Conservation (phyloP, 1,284 basidiomycete species). For the Singerocomus inundabilis region DNA sequence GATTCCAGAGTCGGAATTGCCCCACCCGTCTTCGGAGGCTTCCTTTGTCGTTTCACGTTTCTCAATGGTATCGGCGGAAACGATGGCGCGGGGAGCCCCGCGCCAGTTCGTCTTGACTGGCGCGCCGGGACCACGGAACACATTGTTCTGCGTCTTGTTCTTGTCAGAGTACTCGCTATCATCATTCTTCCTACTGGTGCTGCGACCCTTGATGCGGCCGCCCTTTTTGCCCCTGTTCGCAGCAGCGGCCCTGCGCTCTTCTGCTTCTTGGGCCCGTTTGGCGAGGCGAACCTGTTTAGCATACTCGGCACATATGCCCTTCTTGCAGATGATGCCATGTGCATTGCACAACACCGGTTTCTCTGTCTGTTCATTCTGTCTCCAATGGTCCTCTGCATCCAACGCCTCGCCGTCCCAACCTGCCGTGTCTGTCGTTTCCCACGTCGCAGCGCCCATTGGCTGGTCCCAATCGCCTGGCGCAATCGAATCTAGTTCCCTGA, state of each 20-base stretch:
- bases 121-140: slow-evolving; percentile 34
- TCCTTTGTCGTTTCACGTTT: slow-evolving; percentile 22
- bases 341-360: slow-evolving; percentile 35
- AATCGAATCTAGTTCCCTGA: slow-evolving; percentile 25
- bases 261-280: slow-evolving; percentile 27
- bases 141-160: slow-evolving; percentile 17
- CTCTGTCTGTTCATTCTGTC: slow-evolving; percentile 13
- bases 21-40: slow-evolving; percentile 20
- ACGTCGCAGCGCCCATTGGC: background rate
- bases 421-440: slow-evolving; percentile 1
- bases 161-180: background rate
- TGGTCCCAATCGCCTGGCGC: slow-evolving; percentile 26
- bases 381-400: slow-evolving; percentile 26
- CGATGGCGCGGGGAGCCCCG: slow-evolving; percentile 28
- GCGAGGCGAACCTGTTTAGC: slow-evolving; percentile 33
- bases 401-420: slow-evolving; percentile 11
- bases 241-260: slow-evolving; percentile 16
- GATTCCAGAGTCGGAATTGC: slow-evolving; percentile 16
- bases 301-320: slow-evolving; percentile 44
- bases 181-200: slow-evolving; percentile 11
- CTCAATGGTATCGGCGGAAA: slow-evolving; percentile 27
- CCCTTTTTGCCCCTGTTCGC: slow-evolving; percentile 25
- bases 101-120: slow-evolving; percentile 34
- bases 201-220: slow-evolving; percentile 6
- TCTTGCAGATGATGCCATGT: slow-evolving; percentile 43